These are phyloP conservation scores for Artemisia annua DNA, from an alignment of 129 eudicot species.

Conservation along the genomic window DNA sequence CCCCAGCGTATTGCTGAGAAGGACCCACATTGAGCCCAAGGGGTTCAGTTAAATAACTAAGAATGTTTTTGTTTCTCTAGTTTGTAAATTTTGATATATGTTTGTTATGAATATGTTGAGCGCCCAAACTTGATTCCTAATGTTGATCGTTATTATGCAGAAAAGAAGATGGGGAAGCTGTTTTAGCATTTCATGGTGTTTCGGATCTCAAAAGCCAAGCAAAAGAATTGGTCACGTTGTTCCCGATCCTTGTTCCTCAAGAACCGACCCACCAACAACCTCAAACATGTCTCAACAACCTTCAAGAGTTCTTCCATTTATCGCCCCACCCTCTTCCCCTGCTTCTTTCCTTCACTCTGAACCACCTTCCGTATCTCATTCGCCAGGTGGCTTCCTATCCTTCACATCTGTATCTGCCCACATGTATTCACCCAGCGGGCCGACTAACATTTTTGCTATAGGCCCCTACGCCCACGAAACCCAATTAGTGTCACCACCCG, in stretches of 20 bases:
- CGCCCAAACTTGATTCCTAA: neutral
- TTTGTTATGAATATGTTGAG: neutral
- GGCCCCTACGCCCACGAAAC: slow-evolving; percentile 98
- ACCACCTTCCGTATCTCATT: slow-evolving; percentile 73
- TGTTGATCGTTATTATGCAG: slow-evolving; percentile 44
- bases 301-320: slow-evolving; percentile 53
- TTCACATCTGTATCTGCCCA: slow-evolving; percentile 59
- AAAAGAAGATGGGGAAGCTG: slow-evolving; percentile 85
- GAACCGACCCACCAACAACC: slow-evolving; percentile 38
- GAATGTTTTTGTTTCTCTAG: neutral
- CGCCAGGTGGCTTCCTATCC: slow-evolving; percentile 71
- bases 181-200: slow-evolving; percentile 82
- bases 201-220: slow-evolving; percentile 62
- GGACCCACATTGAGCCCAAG: too few relatives aligned
- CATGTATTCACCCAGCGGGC: slow-evolving; percentile 89
- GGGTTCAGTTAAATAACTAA: too few relatives aligned
- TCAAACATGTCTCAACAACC: slow-evolving; percentile 47
- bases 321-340: slow-evolving; percentile 98
- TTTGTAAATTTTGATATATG: neutral
- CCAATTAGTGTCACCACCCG: slow-evolving; percentile 88
- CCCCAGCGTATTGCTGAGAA: too few relatives aligned
- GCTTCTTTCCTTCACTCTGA: slow-evolving; percentile 90
- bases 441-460: slow-evolving; percentile 73
- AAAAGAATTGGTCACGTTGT: slow-evolving; percentile 68
- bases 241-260: slow-evolving; percentile 53